Percentiles rank a stretch among this genome's conserved stretches.
Conservation (phyloP, 192 early-diverging fungal genomes). For the Entomortierella beljakovae region DNA sequence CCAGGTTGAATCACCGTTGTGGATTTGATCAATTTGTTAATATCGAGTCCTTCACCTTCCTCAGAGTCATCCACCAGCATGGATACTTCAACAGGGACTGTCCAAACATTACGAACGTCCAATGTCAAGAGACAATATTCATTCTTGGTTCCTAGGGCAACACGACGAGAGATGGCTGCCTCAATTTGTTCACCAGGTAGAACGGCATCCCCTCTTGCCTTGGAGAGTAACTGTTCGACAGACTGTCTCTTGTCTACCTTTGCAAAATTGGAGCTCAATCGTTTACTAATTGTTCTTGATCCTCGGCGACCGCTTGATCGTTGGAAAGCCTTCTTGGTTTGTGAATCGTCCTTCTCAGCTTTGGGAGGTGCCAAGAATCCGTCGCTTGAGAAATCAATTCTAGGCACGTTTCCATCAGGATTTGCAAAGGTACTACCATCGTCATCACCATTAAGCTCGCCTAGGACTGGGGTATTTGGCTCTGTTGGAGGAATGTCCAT, state of each 20-base stretch:
- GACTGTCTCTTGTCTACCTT: conserved; percentile 50
- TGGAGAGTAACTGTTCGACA: conserved; percentile 46
- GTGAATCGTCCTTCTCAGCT: not conserved
- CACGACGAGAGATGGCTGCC: conserved; percentile 44
- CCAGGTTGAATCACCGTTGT: conserved; percentile 50
- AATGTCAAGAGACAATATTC: conserved; percentile 83
- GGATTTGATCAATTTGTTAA: conserved; percentile 45
- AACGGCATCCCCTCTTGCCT: conserved; percentile 42
- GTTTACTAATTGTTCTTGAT: conserved; percentile 41
- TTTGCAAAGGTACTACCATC: conserved; percentile 14
- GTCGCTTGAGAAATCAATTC: conserved; percentile 57
- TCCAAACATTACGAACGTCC: conserved; percentile 83
- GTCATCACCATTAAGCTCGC: not conserved
- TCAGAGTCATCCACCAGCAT: conserved; percentile 77
- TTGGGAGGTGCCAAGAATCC: conserved; percentile 48
- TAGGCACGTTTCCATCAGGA: conserved; percentile 8
- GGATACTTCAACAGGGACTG: conserved; percentile 74
- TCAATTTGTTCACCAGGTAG: conserved; percentile 51
- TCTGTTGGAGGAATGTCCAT: conserved; percentile 48
- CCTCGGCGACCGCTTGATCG: conserved; percentile 33
- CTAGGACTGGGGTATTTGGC: conserved; percentile 33
- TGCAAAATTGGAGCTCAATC: conserved; percentile 51
- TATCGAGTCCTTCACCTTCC: conserved; percentile 37
- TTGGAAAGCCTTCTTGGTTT: conserved; percentile 3
- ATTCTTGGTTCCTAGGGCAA: conserved; percentile 56